Conservation (phyloP, 2,329 filamentous ascomycete species). For the Colletotrichum nymphaeae region DNA sequence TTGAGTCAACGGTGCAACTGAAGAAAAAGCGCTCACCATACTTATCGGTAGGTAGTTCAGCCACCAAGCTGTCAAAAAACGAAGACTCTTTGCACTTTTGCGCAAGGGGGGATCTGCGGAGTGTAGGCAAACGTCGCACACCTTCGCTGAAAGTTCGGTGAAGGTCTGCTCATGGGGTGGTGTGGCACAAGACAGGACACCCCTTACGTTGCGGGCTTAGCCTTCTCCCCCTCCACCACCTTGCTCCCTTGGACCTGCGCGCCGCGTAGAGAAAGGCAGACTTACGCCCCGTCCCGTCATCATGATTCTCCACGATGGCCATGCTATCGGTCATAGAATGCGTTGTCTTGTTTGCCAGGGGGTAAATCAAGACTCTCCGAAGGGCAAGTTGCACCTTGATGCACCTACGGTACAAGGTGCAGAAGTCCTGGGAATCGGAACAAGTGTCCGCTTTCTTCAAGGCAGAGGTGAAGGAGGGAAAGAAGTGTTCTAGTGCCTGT, state of each 20-base stretch:
- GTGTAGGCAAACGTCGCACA: neutral
- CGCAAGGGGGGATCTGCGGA: neutral
- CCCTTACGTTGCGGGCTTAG: neutral
- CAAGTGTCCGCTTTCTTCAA: neutral
- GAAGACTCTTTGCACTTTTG: neutral
- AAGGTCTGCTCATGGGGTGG: neutral
- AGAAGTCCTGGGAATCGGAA: neutral
- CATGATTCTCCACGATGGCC: neutral
- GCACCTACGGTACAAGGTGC: neutral
- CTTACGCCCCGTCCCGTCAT: neutral
- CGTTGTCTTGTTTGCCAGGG: neutral
- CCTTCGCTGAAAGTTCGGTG: slow-evolving; percentile 18
- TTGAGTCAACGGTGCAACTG: neutral
- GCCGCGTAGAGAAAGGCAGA: neutral
- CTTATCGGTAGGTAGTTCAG: neutral
- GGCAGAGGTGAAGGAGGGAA: neutral
- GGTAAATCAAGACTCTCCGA: neutral
- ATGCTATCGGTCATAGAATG: neutral
- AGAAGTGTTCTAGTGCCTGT: neutral
- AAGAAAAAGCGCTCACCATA: neutral
- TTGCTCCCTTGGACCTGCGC: neutral
- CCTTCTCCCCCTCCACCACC: neutral
- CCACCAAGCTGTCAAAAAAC: neutral
- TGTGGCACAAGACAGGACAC: slow-evolving; percentile 8
- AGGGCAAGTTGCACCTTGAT: neutral